Base-by-base conservation (phyloP, 495 filamentous ascomycete species). In the Coniosporium apollinis region DNA sequence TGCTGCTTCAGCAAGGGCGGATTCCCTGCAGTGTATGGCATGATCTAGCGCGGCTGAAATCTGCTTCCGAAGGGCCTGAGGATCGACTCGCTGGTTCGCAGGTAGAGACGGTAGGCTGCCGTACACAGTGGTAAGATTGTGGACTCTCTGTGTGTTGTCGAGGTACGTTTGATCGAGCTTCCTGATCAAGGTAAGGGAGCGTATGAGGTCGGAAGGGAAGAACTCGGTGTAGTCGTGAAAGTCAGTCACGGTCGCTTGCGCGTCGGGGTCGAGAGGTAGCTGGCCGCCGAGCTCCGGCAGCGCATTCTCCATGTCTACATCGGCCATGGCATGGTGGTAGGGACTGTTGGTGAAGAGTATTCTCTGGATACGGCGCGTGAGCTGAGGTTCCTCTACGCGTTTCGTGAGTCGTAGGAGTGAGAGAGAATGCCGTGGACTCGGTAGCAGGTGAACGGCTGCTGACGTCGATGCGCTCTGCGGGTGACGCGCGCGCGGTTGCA, bases 141-240 rank as follows among this genome's bases (percentile, higher is more conserved):
- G 72, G 6, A 94, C 69, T 3, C 61, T 58, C 28, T 69, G 54
- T 13, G 79, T 76, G 14, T 72, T 66, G 11, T 76, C 64, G 15
- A 66, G 46, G 50, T 86, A 85, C 25, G 66, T 68, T 33, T 72
- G 57, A 52, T 93, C 82, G 35, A 94, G 76, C 34, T 84, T 73
- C 43, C 74, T 69, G 44, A 97, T 84, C 33, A 94, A 69, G 32
- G 79, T 84, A 28, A 97, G 66, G 36, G 89, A 93, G 44, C 89
- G 83, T 39, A 76, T 69, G 40, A 96, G 73, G 57, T 96, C 91
- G 20, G 85, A 79, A 11, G 89, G 87, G 14, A 96, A 81, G 61
- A 89, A 91, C 61, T 97, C 89, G 43, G 89, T 94, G 56, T 79
- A 60, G 56, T 94, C 89, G 47, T 93, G 76, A 56, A 85, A 97